Evolutionary conservation across 306 rosid genomes (phyloP).

Genomic region (Cucurbita moschata): DNA sequence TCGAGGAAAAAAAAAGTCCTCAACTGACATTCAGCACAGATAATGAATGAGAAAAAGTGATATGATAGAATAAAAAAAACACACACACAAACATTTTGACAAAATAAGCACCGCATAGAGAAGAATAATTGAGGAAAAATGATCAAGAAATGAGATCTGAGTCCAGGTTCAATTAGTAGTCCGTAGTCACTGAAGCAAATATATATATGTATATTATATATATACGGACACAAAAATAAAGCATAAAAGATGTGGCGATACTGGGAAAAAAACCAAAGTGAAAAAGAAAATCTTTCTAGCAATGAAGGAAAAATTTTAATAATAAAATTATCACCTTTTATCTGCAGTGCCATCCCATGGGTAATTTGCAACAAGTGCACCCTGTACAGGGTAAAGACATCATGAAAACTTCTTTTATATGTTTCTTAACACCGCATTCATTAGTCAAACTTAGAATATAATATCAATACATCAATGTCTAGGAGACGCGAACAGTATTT

Average conservation of each 20-base stretch:
- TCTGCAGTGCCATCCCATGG: constrained; percentile 89
- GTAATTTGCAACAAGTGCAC: constrained; percentile 94
- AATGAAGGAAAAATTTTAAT: background rate
- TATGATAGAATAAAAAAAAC: background rate
- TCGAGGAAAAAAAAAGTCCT: background rate
- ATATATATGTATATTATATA: background rate
- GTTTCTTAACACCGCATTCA: background rate
- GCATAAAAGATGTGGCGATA: background rate
- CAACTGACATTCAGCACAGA: background rate
- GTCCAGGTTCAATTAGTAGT: background rate
- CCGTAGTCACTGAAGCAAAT: background rate
- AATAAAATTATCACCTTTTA: constrained; percentile 39
- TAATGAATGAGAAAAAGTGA: background rate
- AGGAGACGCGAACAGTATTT: background rate
- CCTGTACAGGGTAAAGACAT: constrained; percentile 30
- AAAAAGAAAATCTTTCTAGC: background rate
- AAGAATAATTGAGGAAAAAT: background rate
- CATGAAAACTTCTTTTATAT: background rate
- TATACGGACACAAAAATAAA: background rate
- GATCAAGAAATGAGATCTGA: background rate
- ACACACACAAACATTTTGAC: background rate
- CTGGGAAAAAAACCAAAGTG: background rate
- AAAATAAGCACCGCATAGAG: background rate
- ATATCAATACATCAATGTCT: background rate
- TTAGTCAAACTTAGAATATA: background rate